These are phyloP conservation scores for Peniophora sp. DNA, from an alignment of 1,284 basidiomycete genomes.

Conservation along the genomic window DNA sequence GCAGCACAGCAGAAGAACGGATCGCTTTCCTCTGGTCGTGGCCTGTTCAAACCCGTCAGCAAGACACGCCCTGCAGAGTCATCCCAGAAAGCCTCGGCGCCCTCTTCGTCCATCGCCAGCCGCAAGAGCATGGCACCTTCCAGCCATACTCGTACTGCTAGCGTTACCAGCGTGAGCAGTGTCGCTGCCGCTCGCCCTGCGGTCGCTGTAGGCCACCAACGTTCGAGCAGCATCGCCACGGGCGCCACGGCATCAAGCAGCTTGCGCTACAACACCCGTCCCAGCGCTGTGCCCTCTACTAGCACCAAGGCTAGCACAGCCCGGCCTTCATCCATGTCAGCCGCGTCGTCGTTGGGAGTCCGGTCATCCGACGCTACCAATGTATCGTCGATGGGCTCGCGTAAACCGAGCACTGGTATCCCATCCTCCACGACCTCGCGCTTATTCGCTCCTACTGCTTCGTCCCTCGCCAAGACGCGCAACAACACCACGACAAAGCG, in stretches of 20 bases:
- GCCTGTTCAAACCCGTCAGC: not conserved
- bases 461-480: slow-evolving; percentile 60
- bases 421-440: slow-evolving; percentile 37
- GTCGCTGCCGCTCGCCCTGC: slow-evolving; percentile 14
- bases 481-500: slow-evolving; percentile 5
- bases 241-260: slow-evolving; percentile 15
- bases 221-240: slow-evolving; percentile 15
- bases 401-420: slow-evolving; percentile 13
- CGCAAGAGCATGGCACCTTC: not conserved
- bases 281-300: slow-evolving; percentile 30
- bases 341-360: not conserved
- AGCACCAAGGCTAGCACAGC: slow-evolving; percentile 14
- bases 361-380: slow-evolving; percentile 7
- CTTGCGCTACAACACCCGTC: slow-evolving; percentile 15
- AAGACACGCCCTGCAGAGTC: not conserved
- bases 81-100: not conserved
- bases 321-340: slow-evolving; percentile 5
- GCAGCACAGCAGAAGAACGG: not conserved
- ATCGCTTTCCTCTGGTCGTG: not conserved
- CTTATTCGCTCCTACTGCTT: slow-evolving; percentile 65
- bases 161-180: slow-evolving; percentile 10
- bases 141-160: slow-evolving; percentile 3
- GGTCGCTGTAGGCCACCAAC: slow-evolving; percentile 5
- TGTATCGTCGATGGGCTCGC: slow-evolving; percentile 32
- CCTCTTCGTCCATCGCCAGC: not conserved